Evolutionary conservation across 257 asterid species (phyloP).

Genomic region (Fraxinus cuspidata): DNA sequence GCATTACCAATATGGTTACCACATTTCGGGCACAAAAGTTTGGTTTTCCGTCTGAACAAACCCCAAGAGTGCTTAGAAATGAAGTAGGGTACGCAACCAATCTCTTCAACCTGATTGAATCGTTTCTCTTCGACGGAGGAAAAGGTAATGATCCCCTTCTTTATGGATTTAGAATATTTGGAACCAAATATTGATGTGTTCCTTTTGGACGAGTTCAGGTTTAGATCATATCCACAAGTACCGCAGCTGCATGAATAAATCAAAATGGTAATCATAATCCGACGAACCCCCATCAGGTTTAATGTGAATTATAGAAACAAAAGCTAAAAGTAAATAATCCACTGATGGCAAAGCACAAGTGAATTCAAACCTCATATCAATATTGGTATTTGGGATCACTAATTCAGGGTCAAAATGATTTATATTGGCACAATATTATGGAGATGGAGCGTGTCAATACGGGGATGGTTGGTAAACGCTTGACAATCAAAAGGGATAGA

Average conservation of each 20-base stretch:
- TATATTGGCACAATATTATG: neutral
- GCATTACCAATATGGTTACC: slow-evolving; percentile 69
- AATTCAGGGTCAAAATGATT: neutral
- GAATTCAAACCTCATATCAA: neutral
- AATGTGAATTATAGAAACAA: slow-evolving; percentile 1
- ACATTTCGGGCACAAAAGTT: slow-evolving; percentile 77
- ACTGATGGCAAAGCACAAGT: neutral
- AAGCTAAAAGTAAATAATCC: neutral
- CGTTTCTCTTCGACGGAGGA: slow-evolving; percentile 69
- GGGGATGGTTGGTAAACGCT: neutral
- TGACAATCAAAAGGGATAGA: neutral
- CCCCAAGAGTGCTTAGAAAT: slow-evolving; percentile 65
- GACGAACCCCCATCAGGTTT: neutral
- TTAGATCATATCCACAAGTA: slow-evolving; percentile 72
- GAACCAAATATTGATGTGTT: slow-evolving; percentile 74
- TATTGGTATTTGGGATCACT: too few relatives aligned
- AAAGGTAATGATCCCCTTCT: slow-evolving; percentile 77
- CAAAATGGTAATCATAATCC: slow-evolving; percentile 1
- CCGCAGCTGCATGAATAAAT: slow-evolving; percentile 69
- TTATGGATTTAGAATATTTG: slow-evolving; percentile 71
- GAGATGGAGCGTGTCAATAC: neutral
- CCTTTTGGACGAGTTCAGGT: slow-evolving; percentile 74
- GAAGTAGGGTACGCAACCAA: slow-evolving; percentile 59
- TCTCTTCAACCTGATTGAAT: slow-evolving; percentile 66
- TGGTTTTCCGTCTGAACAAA: slow-evolving; percentile 50